phyloP scores from a whole-genome alignment of 495 filamentous ascomycete species.

The Talaromyces trachyspermus region DNA sequence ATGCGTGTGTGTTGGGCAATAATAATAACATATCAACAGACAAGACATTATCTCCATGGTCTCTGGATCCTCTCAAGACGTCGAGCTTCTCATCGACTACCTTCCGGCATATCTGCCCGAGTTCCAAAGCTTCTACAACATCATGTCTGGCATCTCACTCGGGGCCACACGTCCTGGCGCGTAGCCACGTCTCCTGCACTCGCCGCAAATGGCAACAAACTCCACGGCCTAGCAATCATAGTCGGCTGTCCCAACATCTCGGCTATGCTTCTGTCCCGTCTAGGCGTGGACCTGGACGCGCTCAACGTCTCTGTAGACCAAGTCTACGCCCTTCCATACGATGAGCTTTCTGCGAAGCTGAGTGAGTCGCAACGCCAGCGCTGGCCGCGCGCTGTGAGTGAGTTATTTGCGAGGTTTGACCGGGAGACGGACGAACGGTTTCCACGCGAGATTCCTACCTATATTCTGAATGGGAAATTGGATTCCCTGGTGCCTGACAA shows the following conservation, averaged over 20 bases:
- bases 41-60: slow-evolving; percentile 4
- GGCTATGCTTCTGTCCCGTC: not conserved
- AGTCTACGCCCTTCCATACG: not conserved
- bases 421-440: not conserved
- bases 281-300: slow-evolving; percentile 1
- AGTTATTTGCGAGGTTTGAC: not conserved
- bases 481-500: slow-evolving; percentile 4
- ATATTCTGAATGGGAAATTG: slow-evolving; percentile 3
- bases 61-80: slow-evolving; percentile 2
- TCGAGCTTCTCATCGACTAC: slow-evolving; percentile 3
- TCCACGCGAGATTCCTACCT: slow-evolving; percentile 3
- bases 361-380: slow-evolving; percentile 1
- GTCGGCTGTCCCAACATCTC: slow-evolving; percentile 2
- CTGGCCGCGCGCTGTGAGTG: not conserved
- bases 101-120: slow-evolving; percentile 1
- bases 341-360: not conserved
- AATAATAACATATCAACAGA: not conserved
- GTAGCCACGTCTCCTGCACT: slow-evolving; percentile 2
- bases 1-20: no score
- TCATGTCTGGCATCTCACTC: slow-evolving; percentile 9
- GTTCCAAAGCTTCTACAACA: slow-evolving; percentile 6
- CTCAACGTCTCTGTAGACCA: not conserved
- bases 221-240: slow-evolving; percentile 4
- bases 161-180: slow-evolving; percentile 8
- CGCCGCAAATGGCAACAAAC: not conserved